Percentiles rank a stretch among this genome's conserved stretches.
Evolutionary conservation across 306 rosid genomes (phyloP).

Genomic region (Cucurbita pepo): DNA sequence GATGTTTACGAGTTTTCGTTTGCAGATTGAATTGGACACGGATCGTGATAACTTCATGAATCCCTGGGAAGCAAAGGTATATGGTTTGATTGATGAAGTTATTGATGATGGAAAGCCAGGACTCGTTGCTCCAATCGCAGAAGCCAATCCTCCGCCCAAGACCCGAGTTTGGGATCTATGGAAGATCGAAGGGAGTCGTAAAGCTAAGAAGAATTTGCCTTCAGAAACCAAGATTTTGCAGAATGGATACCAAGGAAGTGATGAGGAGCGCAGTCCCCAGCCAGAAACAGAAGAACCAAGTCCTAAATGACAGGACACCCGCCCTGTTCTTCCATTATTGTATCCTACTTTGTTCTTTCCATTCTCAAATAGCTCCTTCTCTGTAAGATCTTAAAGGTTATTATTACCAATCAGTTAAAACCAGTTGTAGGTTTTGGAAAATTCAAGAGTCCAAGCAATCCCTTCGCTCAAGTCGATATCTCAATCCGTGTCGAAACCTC

Average conservation of each 20-base stretch:
- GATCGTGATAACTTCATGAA: conserved; percentile 85
- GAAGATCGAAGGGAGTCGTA: conserved; percentile 43
- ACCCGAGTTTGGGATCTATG: conserved; percentile 40
- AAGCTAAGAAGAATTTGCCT: conserved; percentile 48
- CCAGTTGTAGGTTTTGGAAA: background rate
- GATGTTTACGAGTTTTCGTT: background rate
- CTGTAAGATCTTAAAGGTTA: background rate
- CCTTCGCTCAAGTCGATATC: background rate
- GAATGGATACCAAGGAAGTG: conserved; percentile 21
- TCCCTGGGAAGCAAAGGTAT: conserved; percentile 89
- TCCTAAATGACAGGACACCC: conserved; percentile 27
- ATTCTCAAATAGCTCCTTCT: background rate
- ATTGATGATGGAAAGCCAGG: conserved; percentile 94
- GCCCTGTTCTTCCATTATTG: background rate
- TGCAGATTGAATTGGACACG: conserved; percentile 68
- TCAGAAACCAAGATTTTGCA: conserved; percentile 41
- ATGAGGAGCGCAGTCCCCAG: conserved; percentile 22
- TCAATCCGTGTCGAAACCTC: background rate
- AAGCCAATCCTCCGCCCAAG: conserved; percentile 57
- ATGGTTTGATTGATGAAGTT: conserved; percentile 69
- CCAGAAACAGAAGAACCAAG: conserved; percentile 34
- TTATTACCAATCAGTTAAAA: background rate
- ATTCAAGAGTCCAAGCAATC: background rate
- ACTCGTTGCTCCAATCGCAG: conserved; percentile 63
- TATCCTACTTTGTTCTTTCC: background rate